Evolutionary conservation across 2,329 filamentous ascomycete genomes (phyloP).

Genomic region (Colletotrichum orchidophilum): DNA sequence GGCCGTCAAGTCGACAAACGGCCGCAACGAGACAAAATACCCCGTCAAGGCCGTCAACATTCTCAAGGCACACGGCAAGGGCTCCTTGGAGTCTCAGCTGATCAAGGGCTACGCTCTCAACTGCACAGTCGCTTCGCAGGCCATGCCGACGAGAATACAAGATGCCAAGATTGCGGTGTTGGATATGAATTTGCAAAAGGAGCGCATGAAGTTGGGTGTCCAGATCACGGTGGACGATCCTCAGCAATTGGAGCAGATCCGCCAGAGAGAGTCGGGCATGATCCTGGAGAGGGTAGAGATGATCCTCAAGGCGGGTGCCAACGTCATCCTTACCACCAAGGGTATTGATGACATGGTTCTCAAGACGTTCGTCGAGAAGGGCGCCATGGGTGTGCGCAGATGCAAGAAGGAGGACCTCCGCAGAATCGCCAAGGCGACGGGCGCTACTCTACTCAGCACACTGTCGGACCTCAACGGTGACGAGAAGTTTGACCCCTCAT

Average conservation of each 20-base stretch:
- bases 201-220: conserved; percentile 98
- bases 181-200: conserved; percentile 99
- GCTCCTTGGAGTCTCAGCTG: conserved; percentile 84
- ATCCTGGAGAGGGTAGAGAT: conserved; percentile 94
- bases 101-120: conserved; percentile 98
- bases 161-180: conserved; percentile 97
- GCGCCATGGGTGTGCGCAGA: conserved; percentile 92
- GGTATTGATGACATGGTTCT: conserved; percentile 96
- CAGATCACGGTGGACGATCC: conserved; percentile 99
- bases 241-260: conserved; percentile 96
- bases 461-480: conserved; percentile 97
- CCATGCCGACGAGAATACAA: conserved; percentile 91
- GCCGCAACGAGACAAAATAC: conserved; percentile 91
- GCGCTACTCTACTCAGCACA: conserved; percentile 90
- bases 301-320: conserved; percentile 97
- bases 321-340: conserved; percentile 96
- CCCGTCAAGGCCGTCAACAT: conserved; percentile 99
- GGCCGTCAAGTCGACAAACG: conserved; percentile 93
- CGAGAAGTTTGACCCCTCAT: conserved; percentile 92
- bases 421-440: conserved; percentile 94
- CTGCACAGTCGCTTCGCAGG: conserved; percentile 97
- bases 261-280: conserved; percentile 91
- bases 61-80: conserved; percentile 97
- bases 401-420: conserved; percentile 99
- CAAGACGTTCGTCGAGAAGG: conserved; percentile 93